These are phyloP conservation scores for Starmerella sirachaensis DNA, from an alignment of 805 yeast species.

Conservation along the genomic window DNA sequence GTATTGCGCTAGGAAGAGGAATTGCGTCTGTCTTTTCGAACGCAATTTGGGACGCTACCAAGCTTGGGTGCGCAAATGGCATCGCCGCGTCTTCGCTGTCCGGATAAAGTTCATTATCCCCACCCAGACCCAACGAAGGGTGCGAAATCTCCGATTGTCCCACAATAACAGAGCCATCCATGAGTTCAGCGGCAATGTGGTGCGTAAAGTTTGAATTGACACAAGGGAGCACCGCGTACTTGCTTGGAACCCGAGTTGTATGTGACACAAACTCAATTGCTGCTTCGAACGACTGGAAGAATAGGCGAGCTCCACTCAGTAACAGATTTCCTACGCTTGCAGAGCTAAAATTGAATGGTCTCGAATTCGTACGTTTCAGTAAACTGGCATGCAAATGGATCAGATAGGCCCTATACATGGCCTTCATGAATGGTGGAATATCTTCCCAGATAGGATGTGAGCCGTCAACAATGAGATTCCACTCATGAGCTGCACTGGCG, in stretches of 20 bases:
- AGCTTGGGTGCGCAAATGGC: conserved; percentile 67
- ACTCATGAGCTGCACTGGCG: conserved; percentile 48
- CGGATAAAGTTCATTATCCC: not conserved
- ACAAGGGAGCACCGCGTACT: conserved; percentile 59
- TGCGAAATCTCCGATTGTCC: conserved; percentile 94
- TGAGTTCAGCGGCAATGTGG: conserved; percentile 67
- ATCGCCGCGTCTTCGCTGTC: conserved; percentile 48
- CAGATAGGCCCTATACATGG: conserved; percentile 62
- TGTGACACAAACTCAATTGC: conserved; percentile 66
- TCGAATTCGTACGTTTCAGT: conserved; percentile 50
- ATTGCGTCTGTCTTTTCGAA: conserved; percentile 47
- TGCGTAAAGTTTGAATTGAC: conserved; percentile 74
- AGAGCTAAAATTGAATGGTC: conserved; percentile 56
- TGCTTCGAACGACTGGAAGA: conserved; percentile 73
- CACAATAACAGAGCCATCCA: conserved; percentile 59
- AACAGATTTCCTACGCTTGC: conserved; percentile 82
- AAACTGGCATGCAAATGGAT: conserved; percentile 71
- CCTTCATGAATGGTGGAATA: conserved; percentile 48
- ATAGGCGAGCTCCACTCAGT: conserved; percentile 66
- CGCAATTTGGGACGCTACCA: conserved; percentile 60
- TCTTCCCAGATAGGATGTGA: conserved; percentile 55
- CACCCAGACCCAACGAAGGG: conserved; percentile 34
- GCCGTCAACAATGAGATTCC: conserved; percentile 74
- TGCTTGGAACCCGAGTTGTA: conserved; percentile 45
- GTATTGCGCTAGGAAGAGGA: conserved; percentile 65